Evolutionary conservation across 768 basidiomycete species (phyloP).

Genomic region (Phallus indusiatus): DNA sequence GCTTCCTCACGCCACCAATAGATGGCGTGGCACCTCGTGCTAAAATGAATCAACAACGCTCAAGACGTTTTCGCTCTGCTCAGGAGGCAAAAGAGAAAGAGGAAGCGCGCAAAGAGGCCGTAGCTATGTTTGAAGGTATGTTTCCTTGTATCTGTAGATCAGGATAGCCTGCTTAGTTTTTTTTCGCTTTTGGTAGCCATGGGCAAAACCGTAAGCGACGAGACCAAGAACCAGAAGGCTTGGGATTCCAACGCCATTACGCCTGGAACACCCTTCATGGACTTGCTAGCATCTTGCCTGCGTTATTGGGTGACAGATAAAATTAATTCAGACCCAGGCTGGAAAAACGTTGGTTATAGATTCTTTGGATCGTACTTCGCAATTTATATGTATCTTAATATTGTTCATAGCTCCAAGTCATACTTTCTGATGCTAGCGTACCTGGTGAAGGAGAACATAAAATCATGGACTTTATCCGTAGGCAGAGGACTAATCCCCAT

Average conservation of each 20-base stretch:
- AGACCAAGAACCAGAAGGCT: constrained; percentile 71
- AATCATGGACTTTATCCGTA: constrained; percentile 96
- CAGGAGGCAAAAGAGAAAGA: constrained; percentile 95
- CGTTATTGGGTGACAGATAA: constrained; percentile 96
- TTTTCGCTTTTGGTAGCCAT: constrained; percentile 47
- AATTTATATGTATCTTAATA: background rate
- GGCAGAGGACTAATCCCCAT: constrained; percentile 78
- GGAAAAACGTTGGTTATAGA: constrained; percentile 65
- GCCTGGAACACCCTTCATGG: constrained; percentile 98
- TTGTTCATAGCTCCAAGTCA: constrained; percentile 67
- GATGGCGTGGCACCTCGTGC: constrained; percentile 97
- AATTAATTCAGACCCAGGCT: constrained; percentile 90
- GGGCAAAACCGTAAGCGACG: constrained; percentile 73
- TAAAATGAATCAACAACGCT: constrained; percentile 99
- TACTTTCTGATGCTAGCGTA: constrained; percentile 94
- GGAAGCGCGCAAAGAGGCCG: constrained; percentile 71
- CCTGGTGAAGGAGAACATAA: constrained; percentile 99
- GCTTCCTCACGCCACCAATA: constrained; percentile 19
- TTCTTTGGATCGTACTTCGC: background rate
- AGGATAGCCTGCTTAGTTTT: background rate
- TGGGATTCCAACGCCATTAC: constrained; percentile 99
- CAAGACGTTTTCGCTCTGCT: constrained; percentile 87
- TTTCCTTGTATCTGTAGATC: background rate
- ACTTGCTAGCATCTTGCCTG: constrained; percentile 74
- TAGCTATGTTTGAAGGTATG: constrained; percentile 79